A percentile compares a stretch with the other conserved stretches of the same genome.
Evolutionary conservation across 169 alveolate genomes (phyloP).

Genomic region (Eimeria brunetti): DNA sequence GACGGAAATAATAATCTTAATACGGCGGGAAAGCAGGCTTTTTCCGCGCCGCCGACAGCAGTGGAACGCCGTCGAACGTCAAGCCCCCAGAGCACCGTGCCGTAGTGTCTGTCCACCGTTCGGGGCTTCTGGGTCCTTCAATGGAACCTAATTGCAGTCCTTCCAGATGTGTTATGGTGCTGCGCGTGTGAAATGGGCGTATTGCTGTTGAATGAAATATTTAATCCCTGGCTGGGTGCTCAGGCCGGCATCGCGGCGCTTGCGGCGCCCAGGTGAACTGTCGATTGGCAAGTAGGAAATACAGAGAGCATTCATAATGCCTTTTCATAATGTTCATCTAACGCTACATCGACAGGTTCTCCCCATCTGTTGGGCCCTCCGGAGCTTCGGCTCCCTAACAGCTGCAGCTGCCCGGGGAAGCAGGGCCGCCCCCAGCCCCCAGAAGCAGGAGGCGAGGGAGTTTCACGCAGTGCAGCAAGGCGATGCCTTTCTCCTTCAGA

Average conservation of each 20-base stretch:
- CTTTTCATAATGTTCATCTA: not conserved
- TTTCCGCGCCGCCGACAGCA: slow-evolving; percentile 19
- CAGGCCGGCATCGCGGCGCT: not conserved
- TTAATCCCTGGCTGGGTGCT: not conserved
- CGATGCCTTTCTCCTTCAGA: not conserved
- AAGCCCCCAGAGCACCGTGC: slow-evolving; percentile 48
- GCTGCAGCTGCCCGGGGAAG: not conserved
- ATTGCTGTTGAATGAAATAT: not conserved
- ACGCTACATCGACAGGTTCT: not conserved
- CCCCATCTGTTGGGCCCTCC: not conserved
- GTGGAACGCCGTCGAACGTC: not conserved
- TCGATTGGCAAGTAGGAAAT: slow-evolving; percentile 42
- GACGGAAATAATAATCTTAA: not conserved
- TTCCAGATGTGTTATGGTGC: not conserved
- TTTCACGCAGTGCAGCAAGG: not conserved
- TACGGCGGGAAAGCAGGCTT: not conserved
- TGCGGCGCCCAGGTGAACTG: slow-evolving; percentile 8
- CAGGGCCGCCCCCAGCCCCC: not conserved
- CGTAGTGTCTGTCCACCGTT: not conserved
- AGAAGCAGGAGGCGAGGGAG: not conserved
- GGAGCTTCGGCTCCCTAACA: not conserved
- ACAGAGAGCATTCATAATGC: not conserved
- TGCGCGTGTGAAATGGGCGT: not conserved
- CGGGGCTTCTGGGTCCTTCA: not conserved
- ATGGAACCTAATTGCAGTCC: not conserved